Evolutionary conservation across 2,329 filamentous ascomycete species (phyloP).

Genomic region (Ophiostoma triangulosporum): DNA sequence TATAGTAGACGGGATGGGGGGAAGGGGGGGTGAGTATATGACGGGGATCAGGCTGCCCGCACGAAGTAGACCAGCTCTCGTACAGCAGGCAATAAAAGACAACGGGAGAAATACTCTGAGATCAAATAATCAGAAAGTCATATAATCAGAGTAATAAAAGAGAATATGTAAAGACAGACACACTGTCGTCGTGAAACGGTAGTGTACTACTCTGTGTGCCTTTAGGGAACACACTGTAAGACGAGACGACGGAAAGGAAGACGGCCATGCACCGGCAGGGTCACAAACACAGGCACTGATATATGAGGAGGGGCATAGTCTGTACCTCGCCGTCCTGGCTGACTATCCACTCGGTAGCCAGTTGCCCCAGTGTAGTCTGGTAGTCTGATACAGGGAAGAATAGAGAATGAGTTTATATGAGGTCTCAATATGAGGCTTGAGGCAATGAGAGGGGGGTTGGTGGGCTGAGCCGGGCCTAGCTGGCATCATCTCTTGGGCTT

Average conservation of each 20-base stretch:
- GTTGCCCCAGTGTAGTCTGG: not conserved
- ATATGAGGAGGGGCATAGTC: not conserved
- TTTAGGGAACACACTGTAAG: slow-evolving; percentile 18
- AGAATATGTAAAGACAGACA: not conserved
- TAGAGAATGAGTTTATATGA: not conserved
- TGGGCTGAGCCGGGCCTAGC: slow-evolving; percentile 2
- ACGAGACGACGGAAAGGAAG: slow-evolving; percentile 15
- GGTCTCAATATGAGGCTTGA: not conserved
- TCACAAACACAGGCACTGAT: slow-evolving; percentile 2
- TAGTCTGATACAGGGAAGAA: not conserved
- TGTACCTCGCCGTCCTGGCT: not conserved
- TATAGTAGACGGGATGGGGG: not conserved
- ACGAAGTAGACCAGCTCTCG: not conserved
- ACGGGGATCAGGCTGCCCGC: not conserved
- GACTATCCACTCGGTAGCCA: slow-evolving; percentile 2
- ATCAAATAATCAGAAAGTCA: not conserved
- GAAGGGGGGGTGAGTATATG: not conserved
- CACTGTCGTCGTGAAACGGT: slow-evolving; percentile 5
- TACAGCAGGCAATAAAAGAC: not conserved
- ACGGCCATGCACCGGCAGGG: not conserved
- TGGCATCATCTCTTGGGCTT: not conserved
- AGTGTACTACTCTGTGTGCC: slow-evolving; percentile 19
- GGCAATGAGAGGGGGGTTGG: not conserved
- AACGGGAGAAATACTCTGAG: not conserved
- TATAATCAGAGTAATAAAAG: not conserved